Base-by-base conservation (phyloP, 345 rosid species). In the Orychophragmus violaceus region DNA sequence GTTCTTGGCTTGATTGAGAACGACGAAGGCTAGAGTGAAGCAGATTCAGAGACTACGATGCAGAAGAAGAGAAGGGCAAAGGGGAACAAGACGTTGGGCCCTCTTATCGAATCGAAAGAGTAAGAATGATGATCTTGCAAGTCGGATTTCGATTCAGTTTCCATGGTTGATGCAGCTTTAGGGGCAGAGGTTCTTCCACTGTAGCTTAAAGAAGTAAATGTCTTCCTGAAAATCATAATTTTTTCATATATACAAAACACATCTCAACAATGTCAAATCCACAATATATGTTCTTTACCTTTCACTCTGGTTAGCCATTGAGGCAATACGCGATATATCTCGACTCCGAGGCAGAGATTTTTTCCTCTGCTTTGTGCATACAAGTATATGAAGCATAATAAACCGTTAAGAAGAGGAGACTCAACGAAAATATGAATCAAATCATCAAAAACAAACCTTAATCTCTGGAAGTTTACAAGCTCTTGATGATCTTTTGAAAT, bases 401-500 rank as follows among this genome's bases (percentile, higher is more conserved):
- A 46, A 64, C 24, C 27, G 12, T 21, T 19, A 46, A 35, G 44
- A 19, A 56, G 53, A 37, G 51, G 23, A 61, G 42, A n/a, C 13
- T 2, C 33, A 4, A 27, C 35, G 6, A 51, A 27, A 7, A 51
- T 4, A 52, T 16, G 39, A 37, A 22, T 16, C n/a, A 1, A 13
- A 54, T 45, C 30, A 55, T 11, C 22, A 67, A 78, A 14, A 62
- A 23, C 41, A 45, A 76, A 92, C 98, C 96, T 86, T 85, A 72
- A 56, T 77, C 70, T 81, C 32, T 71, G 87, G 48, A 80, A 21
- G 75, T 71, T 83, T 78, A 36, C 87, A 77, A 68, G 76, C 72
- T 81, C 82, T 76, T 46, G 88, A 78, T 66, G 77, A 82, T 80
- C 80, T 85, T 77, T 76, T 87, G 56, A 89, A 87, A 77, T 83